A percentile compares a stretch with the other conserved stretches of the same genome.
These are phyloP conservation scores for Penicillium sp. DNA, from an alignment of 2,329 filamentous ascomycete species.

Conservation along the genomic window DNA sequence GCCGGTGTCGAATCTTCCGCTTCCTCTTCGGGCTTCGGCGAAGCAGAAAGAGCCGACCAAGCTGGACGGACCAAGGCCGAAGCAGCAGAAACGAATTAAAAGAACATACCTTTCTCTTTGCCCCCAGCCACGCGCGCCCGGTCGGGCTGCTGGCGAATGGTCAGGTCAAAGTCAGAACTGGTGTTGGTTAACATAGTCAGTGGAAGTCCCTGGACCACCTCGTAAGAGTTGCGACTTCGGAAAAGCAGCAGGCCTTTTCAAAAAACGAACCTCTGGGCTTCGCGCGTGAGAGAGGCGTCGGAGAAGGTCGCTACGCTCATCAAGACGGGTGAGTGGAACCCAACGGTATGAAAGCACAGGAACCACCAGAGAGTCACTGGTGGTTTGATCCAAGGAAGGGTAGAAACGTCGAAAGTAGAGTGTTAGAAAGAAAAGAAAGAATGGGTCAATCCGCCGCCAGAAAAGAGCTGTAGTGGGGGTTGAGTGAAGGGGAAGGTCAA, in stretches of 20 bases:
- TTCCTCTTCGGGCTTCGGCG: not conserved
- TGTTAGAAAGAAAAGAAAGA: slow-evolving; percentile 18
- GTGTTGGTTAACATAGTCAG: slow-evolving; percentile 39
- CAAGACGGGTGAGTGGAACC: slow-evolving; percentile 28
- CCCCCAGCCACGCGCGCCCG: slow-evolving; percentile 63
- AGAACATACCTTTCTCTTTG: slow-evolving; percentile 64
- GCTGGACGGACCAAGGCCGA: not conserved
- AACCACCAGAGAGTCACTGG: slow-evolving; percentile 7
- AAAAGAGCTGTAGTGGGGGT: slow-evolving; percentile 22
- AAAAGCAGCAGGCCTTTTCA: not conserved
- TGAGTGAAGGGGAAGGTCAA: slow-evolving; percentile 2
- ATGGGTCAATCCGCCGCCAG: slow-evolving; percentile 16
- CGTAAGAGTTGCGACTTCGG: slow-evolving; percentile 28
- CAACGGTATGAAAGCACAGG: slow-evolving; percentile 17
- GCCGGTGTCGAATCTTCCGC: not conserved
- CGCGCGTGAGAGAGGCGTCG: slow-evolving; percentile 40
- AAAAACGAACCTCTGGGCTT: slow-evolving; percentile 38
- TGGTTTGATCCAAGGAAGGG: slow-evolving; percentile 4
- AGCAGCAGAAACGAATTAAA: not conserved
- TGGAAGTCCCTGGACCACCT: slow-evolving; percentile 27
- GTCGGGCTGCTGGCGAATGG: slow-evolving; percentile 62
- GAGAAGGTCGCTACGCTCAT: slow-evolving; percentile 41
- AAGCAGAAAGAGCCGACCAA: not conserved
- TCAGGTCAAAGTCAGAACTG: slow-evolving; percentile 54
- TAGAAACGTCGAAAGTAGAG: slow-evolving; percentile 8